These are phyloP conservation scores for Zea luxurians DNA, from an alignment of 176 grass and related monocot species.

Conservation along the genomic window DNA sequence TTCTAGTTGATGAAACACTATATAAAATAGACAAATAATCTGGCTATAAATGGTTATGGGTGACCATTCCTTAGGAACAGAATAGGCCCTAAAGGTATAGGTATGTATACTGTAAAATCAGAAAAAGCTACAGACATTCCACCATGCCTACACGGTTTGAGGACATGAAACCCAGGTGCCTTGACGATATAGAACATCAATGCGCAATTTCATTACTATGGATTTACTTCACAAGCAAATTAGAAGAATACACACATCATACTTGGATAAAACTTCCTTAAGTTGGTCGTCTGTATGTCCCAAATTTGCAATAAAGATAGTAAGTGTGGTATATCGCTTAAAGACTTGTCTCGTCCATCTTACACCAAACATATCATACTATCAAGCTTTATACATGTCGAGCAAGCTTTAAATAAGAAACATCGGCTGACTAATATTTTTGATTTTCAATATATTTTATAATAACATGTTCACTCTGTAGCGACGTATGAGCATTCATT, in stretches of 20 bases:
- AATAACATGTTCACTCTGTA: no score
- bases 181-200: conserved; percentile 38
- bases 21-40: no score
- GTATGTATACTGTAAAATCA: conserved; percentile 72
- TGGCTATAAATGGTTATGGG: no score
- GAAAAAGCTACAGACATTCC: conserved; percentile 88
- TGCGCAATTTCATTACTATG: background rate
- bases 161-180: conserved; percentile 71
- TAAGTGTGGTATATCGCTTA: no score
- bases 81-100: conserved; percentile 8
- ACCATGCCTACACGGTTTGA: conserved; percentile 76
- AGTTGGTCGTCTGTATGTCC: no score
- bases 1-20: no score
- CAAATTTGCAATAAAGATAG: no score
- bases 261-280: conserved; percentile 56
- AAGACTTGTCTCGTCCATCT: background rate
- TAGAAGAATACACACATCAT: conserved; percentile 31
- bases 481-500: no score
- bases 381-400: conserved; percentile 25
- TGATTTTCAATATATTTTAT: no score
- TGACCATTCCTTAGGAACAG: no score
- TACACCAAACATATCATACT: no score
- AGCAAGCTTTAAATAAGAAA: no score
- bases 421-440: background rate
- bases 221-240: conserved; percentile 27